Base-by-base conservation (phyloP, 2,329 filamentous ascomycete genomes). In the Monilinia laxa region DNA sequence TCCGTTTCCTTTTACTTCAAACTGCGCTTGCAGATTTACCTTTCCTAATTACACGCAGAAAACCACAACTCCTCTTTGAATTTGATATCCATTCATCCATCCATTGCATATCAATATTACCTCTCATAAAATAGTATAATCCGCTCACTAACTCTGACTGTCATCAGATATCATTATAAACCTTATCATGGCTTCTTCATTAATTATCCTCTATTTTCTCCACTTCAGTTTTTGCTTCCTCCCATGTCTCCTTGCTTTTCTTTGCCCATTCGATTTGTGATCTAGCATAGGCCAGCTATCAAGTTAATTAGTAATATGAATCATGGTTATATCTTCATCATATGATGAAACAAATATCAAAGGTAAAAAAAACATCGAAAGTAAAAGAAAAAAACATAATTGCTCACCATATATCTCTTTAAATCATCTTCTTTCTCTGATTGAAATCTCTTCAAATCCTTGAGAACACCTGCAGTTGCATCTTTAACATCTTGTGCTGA, bases 361-460 rank as follows among this genome's bases (percentile, higher is more conserved):
- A 28, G 28, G 28, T 28, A 28, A 28, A 6, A 35, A 6, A 35
- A 35, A 35, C 31, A 35, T 4, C 31, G 7, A 35, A 35, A 35
- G 31, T 35, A 35, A 10, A 16, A 16, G 9, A 40, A 3, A 0
- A 38, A 6, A 57, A 62, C 16, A 65, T 64, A 70, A 69, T 71
- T 65, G 80, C 90, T 80, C 81, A 97, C 95, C 95, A 99, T 99
- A 77, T 98, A 98, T 70, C 91, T 87, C 75, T 88, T 89, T 74
- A 99, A 78, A 77, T 99, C 95, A 62, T 94, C 92, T 79, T 99
- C 96, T 79, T 99, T 99, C 79, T 98, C 93, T 68, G 83, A 83
- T 79, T 99, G 96, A 79, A 99, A 99, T 68, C 95, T 84, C 80
- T 93, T 92, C 68, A 99, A 81, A 76, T 99, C 95, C 74, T 91